These are phyloP conservation scores for Globisporangium sylvaticum DNA, from an alignment of 352 stramenopile species.

Conservation along the genomic window DNA sequence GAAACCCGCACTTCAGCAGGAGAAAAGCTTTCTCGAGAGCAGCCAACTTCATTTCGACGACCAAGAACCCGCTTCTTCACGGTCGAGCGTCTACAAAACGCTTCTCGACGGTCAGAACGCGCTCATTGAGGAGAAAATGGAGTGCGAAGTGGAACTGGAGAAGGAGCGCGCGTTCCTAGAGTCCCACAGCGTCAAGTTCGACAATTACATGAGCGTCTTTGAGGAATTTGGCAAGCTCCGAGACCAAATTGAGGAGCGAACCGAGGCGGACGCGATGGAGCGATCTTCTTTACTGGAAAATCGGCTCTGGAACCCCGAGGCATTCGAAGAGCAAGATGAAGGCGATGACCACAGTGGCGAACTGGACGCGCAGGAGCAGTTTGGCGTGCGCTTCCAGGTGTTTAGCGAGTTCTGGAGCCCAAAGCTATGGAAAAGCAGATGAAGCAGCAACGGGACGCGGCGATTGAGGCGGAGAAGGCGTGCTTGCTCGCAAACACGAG, in stretches of 20 bases:
- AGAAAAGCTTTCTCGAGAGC: constrained; percentile 15
- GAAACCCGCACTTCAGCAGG: constrained; percentile 5
- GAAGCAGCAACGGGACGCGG: background rate
- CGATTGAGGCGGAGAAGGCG: constrained; percentile 2
- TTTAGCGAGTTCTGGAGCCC: constrained; percentile 11
- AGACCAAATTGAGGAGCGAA: constrained; percentile 3
- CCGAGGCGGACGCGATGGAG: constrained; percentile 12
- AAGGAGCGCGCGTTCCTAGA: constrained; percentile 32
- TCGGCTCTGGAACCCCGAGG: background rate
- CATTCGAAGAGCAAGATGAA: background rate
- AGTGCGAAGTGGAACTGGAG: constrained; percentile 35
- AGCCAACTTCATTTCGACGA: constrained; percentile 18
- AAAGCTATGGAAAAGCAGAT: constrained; percentile 4
- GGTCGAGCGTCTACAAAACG: constrained; percentile 34
- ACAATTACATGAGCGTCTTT: constrained; percentile 19
- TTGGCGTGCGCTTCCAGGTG: constrained; percentile 13
- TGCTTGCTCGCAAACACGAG: constrained; percentile 2
- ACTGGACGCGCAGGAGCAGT: constrained; percentile 17
- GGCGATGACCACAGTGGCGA: background rate
- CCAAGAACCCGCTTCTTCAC: constrained; percentile 12
- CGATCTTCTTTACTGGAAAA: constrained; percentile 14
- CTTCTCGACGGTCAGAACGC: constrained; percentile 41
- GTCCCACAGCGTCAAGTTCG: constrained; percentile 21
- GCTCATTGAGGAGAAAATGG: constrained; percentile 59
- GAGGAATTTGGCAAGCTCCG: constrained; percentile 22